Conservation (phyloP, 257 asterid genomes). For the Apocynum venetum region DNA sequence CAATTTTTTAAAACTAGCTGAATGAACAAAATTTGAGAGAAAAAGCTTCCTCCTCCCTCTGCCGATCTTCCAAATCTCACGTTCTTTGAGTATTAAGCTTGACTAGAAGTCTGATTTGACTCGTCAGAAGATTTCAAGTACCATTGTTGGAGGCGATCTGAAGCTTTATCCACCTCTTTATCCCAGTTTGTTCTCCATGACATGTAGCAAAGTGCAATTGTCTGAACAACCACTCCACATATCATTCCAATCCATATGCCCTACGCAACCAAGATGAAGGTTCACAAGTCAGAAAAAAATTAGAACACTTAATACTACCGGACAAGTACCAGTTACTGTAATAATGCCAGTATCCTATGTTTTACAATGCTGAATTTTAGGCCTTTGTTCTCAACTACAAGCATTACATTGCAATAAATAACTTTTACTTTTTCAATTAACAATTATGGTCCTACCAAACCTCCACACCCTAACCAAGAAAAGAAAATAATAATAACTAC, state of each 20-base stretch:
- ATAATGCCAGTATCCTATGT: no score
- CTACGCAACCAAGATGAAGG: constrained; percentile 28
- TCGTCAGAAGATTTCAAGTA: constrained; percentile 54
- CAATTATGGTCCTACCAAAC: no score
- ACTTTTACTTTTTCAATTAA: no score
- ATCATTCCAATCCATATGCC: constrained; percentile 93
- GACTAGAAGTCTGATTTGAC: constrained; percentile 23
- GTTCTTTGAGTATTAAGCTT: constrained; percentile 23
- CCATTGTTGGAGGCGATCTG: constrained; percentile 27
- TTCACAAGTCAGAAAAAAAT: neutral
- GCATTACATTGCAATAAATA: no score
- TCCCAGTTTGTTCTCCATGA: constrained; percentile 79
- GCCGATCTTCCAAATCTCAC: neutral
- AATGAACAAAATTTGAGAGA: neutral
- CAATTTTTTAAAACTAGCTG: neutral
- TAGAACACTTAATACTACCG: no score
- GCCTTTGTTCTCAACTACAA: no score
- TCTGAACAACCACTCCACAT: constrained; percentile 52
- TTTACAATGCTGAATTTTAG: no score
- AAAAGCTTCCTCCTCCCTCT: neutral
- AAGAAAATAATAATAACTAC: no score
- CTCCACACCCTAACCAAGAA: neutral
- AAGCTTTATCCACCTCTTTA: constrained; percentile 30
- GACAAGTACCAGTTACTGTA: no score
- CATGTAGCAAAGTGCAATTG: constrained; percentile 67